Evolutionary conservation across 768 basidiomycete genomes (phyloP).

Genomic region (Lentinula detonsa): DNA sequence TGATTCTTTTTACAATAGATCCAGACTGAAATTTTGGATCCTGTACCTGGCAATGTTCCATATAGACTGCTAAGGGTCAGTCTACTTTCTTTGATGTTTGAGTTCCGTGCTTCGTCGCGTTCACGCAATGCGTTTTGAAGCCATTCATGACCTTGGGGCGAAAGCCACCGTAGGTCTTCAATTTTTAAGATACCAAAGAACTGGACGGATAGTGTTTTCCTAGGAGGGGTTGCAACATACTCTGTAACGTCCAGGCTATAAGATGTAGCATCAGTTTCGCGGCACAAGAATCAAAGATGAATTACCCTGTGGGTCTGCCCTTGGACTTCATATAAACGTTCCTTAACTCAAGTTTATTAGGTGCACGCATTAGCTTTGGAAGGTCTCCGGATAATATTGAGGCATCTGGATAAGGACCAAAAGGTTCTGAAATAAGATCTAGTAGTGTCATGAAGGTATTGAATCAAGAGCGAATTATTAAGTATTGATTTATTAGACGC

Average conservation of each 20-base stretch:
- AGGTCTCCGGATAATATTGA: not conserved
- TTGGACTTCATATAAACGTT: slow-evolving; percentile 1
- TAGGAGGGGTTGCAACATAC: not conserved
- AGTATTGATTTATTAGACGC: not conserved
- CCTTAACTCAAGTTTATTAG: not conserved
- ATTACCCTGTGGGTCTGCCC: not conserved
- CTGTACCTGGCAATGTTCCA: not conserved
- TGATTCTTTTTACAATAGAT: slow-evolving; percentile 1
- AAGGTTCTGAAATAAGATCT: not conserved
- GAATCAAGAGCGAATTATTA: not conserved
- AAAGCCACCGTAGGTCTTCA: not conserved
- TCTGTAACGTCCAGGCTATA: slow-evolving; percentile 5
- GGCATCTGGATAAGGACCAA: slow-evolving; percentile 2
- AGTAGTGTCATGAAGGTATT: not conserved
- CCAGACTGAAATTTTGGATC: slow-evolving; percentile 1
- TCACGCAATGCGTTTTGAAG: slow-evolving; percentile 5
- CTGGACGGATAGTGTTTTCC: not conserved
- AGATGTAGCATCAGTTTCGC: not conserved
- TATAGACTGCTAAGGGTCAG: slow-evolving; percentile 3
- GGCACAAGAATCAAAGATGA: not conserved
- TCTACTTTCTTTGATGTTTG: not conserved
- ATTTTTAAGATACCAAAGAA: slow-evolving; percentile 4
- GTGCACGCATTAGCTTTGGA: not conserved
- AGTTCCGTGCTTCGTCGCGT: slow-evolving; percentile 1
- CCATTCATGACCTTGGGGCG: not conserved